Evolutionary conservation across 805 yeast genomes (phyloP), one percentile per base, ranked within the genome.

Genomic region (Yarrowia sp.): DNA sequence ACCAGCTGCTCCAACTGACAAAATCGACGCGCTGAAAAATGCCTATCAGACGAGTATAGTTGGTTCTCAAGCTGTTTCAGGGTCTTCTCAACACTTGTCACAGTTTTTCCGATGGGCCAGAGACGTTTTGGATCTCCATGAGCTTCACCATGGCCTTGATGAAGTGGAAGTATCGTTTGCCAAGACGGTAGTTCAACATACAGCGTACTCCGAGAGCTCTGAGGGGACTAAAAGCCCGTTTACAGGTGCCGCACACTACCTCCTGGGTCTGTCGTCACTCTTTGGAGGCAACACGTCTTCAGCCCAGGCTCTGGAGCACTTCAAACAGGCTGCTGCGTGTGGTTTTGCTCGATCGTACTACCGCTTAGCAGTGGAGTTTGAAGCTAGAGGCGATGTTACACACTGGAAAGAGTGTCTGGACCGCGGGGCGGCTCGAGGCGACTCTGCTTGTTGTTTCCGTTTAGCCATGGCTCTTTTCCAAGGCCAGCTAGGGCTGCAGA

Each of bases 401-500:
- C 68, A 69, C 28, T 78, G 79, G 3, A 65, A 75, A 13, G 69
- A 69, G 14, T 72, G 75, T 35, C 76, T 73, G 66, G 71, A 72
- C 62, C 71, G 71, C 3, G 81, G 81, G 9, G 74, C 76, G 14
- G 70, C 69, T 33, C 65, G 67, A 6, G 68, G 71, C 9, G 81
- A 79, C 65, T 68, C 78, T 13, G 79, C 79, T 11, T 78, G 79
- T 48, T 68, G 71, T 44, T 78, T 75, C 66, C 65, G 79, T n/a
- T 65, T 77, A 60, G 76, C 74, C 11, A 71, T 76, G 65, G 78
- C 77, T 10, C 62, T 69, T 58, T 64, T 75, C 11, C 67, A 69
- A 47, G 79, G 78, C 47, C 73, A 74, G 28, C 68, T 76, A 17
- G 72, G 72, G 10, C 69, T 73, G 50, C 66, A 66, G 8, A 60